Percentiles rank a stretch among this genome's conserved stretches.
These are phyloP conservation scores for Macrolepiota dolichaula DNA, from an alignment of 768 basidiomycete genomes.

Conservation along the genomic window DNA sequence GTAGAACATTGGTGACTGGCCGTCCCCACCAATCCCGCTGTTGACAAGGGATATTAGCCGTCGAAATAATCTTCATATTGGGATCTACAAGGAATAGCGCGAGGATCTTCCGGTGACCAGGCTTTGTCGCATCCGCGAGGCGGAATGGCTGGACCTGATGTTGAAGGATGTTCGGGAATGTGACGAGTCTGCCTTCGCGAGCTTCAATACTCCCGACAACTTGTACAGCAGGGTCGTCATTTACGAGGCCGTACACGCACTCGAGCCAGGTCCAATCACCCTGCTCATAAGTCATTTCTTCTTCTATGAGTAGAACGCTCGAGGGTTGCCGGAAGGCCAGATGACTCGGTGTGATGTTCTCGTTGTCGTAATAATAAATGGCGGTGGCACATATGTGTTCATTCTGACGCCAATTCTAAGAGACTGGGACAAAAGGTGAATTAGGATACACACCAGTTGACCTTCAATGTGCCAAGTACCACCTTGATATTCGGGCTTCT, in stretches of 20 bases:
- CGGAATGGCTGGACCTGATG: constrained; percentile 31
- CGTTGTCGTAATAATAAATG: constrained; percentile 25
- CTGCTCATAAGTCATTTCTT: constrained; percentile 20
- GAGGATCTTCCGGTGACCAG: constrained; percentile 37
- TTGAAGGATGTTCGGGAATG: constrained; percentile 36
- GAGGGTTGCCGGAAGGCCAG: constrained; percentile 23
- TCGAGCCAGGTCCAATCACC: constrained; percentile 26
- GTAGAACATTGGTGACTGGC: constrained; percentile 7
- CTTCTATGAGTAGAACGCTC: background rate
- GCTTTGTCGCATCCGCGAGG: constrained; percentile 29
- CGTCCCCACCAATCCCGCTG: constrained; percentile 22
- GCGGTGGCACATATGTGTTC: constrained; percentile 30
- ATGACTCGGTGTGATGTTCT: constrained; percentile 21
- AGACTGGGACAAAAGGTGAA: background rate
- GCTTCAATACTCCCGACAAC: constrained; percentile 31
- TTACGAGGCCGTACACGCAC: constrained; percentile 23
- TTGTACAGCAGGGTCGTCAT: constrained; percentile 22
- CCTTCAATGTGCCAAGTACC: constrained; percentile 30
- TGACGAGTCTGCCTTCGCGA: constrained; percentile 30
- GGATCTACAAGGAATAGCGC: constrained; percentile 35
- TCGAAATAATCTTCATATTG: constrained; percentile 19
- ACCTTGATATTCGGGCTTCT: constrained; percentile 22
- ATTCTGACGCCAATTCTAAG: constrained; percentile 19
- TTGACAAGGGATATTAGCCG: constrained; percentile 23
- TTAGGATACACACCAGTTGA: constrained; percentile 15